These are phyloP conservation scores for Pelargonium cotyledonis DNA, from an alignment of 441 rosid genomes.

Conservation along the genomic window DNA sequence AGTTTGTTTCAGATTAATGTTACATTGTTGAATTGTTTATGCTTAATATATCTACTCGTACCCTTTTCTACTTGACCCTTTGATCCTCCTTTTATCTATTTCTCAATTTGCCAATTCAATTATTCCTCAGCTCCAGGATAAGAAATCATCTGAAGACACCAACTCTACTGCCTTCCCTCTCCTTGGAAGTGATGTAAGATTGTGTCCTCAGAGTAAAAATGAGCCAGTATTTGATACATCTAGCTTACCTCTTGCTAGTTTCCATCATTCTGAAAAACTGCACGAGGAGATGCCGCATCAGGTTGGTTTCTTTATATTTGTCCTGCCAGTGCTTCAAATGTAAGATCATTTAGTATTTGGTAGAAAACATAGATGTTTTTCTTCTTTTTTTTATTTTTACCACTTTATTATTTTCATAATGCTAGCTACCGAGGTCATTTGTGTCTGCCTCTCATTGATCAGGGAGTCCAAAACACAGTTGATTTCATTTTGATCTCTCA, in stretches of 20 bases:
- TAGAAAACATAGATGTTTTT: background rate
- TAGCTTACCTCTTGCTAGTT: slow-evolving; percentile 66
- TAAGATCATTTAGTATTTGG: background rate
- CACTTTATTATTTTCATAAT: background rate
- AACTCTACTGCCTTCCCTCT: slow-evolving; percentile 26
- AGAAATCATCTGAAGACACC: slow-evolving; percentile 39
- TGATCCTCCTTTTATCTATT: background rate
- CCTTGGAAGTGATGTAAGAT: slow-evolving; percentile 45
- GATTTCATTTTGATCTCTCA: slow-evolving; percentile 69
- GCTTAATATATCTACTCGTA: background rate
- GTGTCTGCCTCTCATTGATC: slow-evolving; percentile 26
- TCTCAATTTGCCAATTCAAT: slow-evolving; percentile 7
- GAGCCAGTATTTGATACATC: slow-evolving; percentile 46
- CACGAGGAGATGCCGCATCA: slow-evolving; percentile 43
- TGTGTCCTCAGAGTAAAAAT: slow-evolving; percentile 38
- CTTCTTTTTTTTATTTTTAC: background rate
- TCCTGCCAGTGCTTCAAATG: background rate
- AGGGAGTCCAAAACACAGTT: slow-evolving; percentile 49
- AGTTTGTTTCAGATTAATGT: background rate
- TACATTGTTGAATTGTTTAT: background rate
- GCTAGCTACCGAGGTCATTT: too few species aligned
- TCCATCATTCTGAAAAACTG: slow-evolving; percentile 67
- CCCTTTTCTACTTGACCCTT: slow-evolving; percentile 3
- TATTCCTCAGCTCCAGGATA: slow-evolving; percentile 43
- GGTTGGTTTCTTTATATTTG: slow-evolving; percentile 38